These are phyloP conservation scores for Fraxinus angustifolia DNA, from an alignment of 305 asterid species.

Conservation along the genomic window DNA sequence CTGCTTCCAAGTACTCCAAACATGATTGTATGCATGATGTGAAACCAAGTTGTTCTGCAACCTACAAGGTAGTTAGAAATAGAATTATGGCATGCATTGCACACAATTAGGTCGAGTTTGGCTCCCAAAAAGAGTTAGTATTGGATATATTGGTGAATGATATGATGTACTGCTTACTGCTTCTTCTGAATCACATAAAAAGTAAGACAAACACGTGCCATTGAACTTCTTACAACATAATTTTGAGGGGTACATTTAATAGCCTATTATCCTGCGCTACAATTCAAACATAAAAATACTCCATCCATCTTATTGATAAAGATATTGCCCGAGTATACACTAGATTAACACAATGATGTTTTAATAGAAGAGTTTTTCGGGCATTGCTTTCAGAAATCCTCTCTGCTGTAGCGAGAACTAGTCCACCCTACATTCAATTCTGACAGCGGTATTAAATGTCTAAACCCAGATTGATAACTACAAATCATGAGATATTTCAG, in stretches of 20 bases:
- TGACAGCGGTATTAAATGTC: not conserved
- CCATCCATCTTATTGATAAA: not conserved
- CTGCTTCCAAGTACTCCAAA: slow-evolving; percentile 93
- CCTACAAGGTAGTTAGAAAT: slow-evolving; percentile 35
- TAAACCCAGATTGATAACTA: not conserved
- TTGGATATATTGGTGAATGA: not conserved
- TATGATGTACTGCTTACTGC: not conserved
- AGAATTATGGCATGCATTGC: not conserved
- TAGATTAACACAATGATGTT: not conserved
- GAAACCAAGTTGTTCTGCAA: slow-evolving; percentile 73
- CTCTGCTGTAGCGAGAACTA: not conserved
- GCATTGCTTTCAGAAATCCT: not conserved
- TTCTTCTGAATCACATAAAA: not conserved
- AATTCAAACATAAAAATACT: not conserved
- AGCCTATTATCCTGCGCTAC: not conserved
- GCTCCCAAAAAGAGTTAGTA: not conserved
- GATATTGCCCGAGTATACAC: not conserved
- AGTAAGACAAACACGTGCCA: not conserved
- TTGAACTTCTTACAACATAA: not conserved
- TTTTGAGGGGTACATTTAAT: not conserved
- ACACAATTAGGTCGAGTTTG: not conserved
- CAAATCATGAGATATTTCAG: not conserved
- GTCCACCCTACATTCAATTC: not conserved
- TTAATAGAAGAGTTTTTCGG: not conserved
- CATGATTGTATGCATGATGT: slow-evolving; percentile 61